Conservation (phyloP, 225 moss, liverwort and hornwort genomes). For the Marchantia polymorpha region DNA sequence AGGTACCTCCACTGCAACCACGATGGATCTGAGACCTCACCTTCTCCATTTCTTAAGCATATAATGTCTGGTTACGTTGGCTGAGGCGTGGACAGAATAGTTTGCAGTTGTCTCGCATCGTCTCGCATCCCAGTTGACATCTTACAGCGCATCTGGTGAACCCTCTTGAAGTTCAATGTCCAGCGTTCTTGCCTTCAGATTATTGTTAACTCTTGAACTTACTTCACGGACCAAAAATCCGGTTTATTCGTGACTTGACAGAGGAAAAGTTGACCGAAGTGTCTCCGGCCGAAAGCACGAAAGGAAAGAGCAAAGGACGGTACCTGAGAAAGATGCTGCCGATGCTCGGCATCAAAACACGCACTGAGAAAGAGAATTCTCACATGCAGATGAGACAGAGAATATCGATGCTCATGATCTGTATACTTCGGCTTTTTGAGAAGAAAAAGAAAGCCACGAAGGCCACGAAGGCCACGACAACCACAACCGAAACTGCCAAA, state of each 20-base stretch:
- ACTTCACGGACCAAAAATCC: neutral
- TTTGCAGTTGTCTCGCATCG: too few relatives aligned
- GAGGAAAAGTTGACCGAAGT: neutral
- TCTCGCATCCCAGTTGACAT: too few relatives aligned
- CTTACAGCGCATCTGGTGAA: too few relatives aligned
- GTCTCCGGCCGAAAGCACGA: neutral
- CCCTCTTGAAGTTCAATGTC: too few relatives aligned
- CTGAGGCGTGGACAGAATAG: too few relatives aligned
- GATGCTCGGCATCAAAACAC: neutral
- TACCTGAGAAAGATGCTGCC: slow-evolving; percentile 15
- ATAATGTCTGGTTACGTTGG: too few relatives aligned
- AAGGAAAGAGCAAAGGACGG: slow-evolving; percentile 1
- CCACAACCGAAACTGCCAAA: neutral
- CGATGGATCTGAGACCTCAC: too few relatives aligned
- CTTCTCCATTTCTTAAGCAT: too few relatives aligned
- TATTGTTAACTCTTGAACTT: too few relatives aligned
- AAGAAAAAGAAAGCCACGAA: slow-evolving; percentile 16
- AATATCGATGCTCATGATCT: slow-evolving; percentile 21
- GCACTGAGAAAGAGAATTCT: neutral
- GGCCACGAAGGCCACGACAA: neutral
- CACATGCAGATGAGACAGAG: slow-evolving; percentile 20
- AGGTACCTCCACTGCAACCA: neutral
- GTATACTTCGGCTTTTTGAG: slow-evolving; percentile 19
- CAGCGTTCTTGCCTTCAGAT: too few relatives aligned
- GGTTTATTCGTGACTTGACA: neutral